A percentile compares a stretch with the other conserved stretches of the same genome.
These are phyloP conservation scores for Leucaena leucocephala DNA, from an alignment of 306 rosid species.

Conservation along the genomic window DNA sequence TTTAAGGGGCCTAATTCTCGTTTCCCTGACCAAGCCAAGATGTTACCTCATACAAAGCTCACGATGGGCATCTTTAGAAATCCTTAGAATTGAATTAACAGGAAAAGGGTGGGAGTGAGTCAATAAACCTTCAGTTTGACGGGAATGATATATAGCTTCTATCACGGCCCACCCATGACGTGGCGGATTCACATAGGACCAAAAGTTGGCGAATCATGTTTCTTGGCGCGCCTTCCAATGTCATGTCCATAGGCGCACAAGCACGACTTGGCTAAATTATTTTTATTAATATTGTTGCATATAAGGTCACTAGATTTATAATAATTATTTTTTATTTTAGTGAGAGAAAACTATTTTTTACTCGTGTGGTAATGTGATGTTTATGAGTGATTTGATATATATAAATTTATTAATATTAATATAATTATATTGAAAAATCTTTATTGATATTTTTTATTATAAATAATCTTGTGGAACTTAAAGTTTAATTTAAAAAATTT, in stretches of 20 bases:
- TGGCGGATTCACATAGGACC: background rate
- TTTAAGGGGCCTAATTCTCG: conserved; percentile 66
- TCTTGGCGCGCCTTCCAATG: background rate
- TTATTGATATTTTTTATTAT: too few species aligned
- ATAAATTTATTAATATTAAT: too few species aligned
- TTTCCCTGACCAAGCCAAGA: conserved; percentile 69
- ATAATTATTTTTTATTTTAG: too few species aligned
- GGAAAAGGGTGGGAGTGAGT: background rate
- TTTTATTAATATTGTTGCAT: too few species aligned
- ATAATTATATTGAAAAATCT: too few species aligned
- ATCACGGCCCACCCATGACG: background rate
- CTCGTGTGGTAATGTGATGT: too few species aligned
- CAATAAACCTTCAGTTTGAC: background rate
- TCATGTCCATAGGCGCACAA: background rate
- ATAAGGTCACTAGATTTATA: too few species aligned
- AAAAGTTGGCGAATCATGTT: background rate
- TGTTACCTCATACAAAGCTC: conserved; percentile 82
- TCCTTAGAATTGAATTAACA: conserved; percentile 41
- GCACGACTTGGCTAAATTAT: background rate
- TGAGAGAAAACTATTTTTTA: too few species aligned
- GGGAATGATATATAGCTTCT: background rate
- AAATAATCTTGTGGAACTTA: too few species aligned
- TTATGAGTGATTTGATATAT: too few species aligned
- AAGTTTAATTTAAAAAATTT: too few species aligned
- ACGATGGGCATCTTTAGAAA: conserved; percentile 71